Evolutionary conservation across 768 basidiomycete species (phyloP).

Genomic region (Sporobolomyces pararoseus): DNA sequence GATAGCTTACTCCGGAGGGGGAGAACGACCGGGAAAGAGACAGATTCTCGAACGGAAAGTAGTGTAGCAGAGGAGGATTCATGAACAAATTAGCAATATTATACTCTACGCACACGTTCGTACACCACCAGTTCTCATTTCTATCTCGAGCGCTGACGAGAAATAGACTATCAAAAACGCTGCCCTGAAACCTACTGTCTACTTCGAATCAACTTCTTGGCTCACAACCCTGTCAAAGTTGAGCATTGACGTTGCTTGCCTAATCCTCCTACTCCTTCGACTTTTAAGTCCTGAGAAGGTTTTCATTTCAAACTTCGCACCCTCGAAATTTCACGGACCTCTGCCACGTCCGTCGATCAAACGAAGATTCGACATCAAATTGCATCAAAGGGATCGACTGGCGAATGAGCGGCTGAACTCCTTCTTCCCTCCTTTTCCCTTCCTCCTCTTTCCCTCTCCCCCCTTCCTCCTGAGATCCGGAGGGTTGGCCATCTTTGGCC

Average conservation of each 20-base stretch:
- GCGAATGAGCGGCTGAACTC: no score
- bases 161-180: no score
- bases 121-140: no score
- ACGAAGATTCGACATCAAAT: no score
- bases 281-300: background rate
- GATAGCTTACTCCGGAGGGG: constrained; percentile 18
- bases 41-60: background rate
- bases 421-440: no score
- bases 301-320: background rate
- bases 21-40: background rate
- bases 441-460: no score
- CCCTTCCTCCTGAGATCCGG: no score
- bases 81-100: background rate
- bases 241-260: background rate
- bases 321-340: no score
- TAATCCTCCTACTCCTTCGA: background rate
- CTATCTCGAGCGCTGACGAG: no score
- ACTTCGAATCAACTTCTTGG: background rate
- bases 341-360: no score
- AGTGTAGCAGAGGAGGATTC: background rate
- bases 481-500: background rate
- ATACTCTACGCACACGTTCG: background rate
- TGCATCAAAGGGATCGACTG: no score
- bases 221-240: background rate
- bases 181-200: no score